Conservation (phyloP, 768 basidiomycete genomes). For the Boletus bicolor region DNA sequence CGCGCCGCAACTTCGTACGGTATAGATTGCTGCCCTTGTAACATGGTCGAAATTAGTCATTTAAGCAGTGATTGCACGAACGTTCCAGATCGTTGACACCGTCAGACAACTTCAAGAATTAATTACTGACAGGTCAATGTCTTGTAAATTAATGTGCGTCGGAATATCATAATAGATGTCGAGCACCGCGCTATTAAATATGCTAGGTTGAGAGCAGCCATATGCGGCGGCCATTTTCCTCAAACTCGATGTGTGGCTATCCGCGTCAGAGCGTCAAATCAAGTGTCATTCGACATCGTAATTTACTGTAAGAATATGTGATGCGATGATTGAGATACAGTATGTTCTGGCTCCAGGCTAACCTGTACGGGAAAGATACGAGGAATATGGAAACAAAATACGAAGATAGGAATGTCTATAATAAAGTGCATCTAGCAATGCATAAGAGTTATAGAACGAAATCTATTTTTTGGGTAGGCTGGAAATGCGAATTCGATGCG, state of each 20-base stretch:
- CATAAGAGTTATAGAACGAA: constrained; percentile 20
- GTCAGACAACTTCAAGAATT: too few relatives aligned
- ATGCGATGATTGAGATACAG: constrained; percentile 19
- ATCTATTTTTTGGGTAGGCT: constrained; percentile 9
- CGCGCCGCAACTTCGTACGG: too few relatives aligned
- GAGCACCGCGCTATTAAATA: too few relatives aligned
- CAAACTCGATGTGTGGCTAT: too few relatives aligned
- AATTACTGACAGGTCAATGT: too few relatives aligned
- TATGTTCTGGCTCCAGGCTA: constrained; percentile 18
- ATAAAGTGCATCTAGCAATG: constrained; percentile 19
- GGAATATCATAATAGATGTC: too few relatives aligned
- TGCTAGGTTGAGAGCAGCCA: too few relatives aligned
- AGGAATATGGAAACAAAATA: constrained; percentile 13
- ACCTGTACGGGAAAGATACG: constrained; percentile 8
- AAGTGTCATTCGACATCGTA: constrained; percentile 16
- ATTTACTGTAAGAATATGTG: constrained; percentile 11
- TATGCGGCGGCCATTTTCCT: too few relatives aligned
- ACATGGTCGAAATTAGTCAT: background rate
- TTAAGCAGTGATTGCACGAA: too few relatives aligned
- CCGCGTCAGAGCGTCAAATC: background rate
- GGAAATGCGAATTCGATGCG: background rate
- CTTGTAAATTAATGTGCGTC: too few relatives aligned
- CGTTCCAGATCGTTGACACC: background rate
- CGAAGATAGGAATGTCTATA: constrained; percentile 15
- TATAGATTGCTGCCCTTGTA: background rate